Evolutionary conservation across 2,329 filamentous ascomycete genomes (phyloP).

Genomic region (Aspergillus novofumigatus): DNA sequence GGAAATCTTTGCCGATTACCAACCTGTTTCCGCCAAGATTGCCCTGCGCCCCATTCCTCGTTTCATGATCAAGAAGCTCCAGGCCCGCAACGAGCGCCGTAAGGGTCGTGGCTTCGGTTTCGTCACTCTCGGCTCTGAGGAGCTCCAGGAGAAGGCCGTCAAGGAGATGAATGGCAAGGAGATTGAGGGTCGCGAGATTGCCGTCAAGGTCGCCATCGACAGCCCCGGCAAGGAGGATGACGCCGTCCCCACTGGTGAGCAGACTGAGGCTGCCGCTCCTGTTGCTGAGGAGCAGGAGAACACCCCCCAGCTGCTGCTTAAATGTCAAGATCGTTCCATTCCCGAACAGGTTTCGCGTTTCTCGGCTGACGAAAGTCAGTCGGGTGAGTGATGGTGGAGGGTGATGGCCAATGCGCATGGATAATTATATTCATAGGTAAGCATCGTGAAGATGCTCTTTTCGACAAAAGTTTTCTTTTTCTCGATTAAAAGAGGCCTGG

Average conservation of each 20-base stretch:
- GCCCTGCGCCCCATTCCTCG: constrained; percentile 96
- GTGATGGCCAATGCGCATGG: constrained; percentile 14
- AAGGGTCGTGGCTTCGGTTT: constrained; percentile 99
- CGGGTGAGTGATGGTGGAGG: not conserved
- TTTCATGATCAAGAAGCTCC: constrained; percentile 99
- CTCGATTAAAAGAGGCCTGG: constrained; percentile 6
- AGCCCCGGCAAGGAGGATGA: constrained; percentile 98
- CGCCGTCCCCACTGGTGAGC: constrained; percentile 51
- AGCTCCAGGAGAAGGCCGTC: constrained; percentile 95
- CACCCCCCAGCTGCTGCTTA: constrained; percentile 37
- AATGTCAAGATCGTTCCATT: constrained; percentile 24
- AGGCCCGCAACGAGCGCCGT: constrained; percentile 93
- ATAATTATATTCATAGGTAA: constrained; percentile 23
- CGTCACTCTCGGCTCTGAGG: constrained; percentile 91
- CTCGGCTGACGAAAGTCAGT: not conserved
- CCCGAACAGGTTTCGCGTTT: constrained; percentile 11
- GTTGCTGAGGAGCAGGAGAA: not conserved
- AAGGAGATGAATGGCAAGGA: constrained; percentile 99
- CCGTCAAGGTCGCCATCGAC: constrained; percentile 99
- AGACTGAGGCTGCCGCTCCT: constrained; percentile 25
- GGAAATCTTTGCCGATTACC: constrained; percentile 91
- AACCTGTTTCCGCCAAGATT: constrained; percentile 94
- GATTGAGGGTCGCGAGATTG: constrained; percentile 97
- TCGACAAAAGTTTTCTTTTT: constrained; percentile 3
- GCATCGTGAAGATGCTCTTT: constrained; percentile 13